phyloP scores from a whole-genome alignment of 2,329 filamentous ascomycete genomes.

The Colletotrichum tamarilloi region DNA sequence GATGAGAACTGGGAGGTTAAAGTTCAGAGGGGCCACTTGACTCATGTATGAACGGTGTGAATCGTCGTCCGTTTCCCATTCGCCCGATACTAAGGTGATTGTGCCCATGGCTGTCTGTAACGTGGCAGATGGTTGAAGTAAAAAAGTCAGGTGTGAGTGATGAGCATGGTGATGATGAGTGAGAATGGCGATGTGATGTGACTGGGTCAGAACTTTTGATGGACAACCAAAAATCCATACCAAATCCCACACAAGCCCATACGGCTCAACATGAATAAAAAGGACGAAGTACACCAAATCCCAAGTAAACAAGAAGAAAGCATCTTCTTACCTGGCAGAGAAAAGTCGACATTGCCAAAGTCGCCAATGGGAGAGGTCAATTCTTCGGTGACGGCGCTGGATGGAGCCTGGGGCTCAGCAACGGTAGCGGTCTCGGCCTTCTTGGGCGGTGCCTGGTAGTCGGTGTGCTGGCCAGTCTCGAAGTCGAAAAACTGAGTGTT shows the following conservation, averaged over 20 bases:
- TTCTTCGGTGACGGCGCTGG: constrained; percentile 40
- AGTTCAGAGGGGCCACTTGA: constrained; percentile 26
- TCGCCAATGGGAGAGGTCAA: constrained; percentile 55
- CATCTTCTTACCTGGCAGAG: constrained; percentile 55
- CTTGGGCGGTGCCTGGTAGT: constrained; percentile 62
- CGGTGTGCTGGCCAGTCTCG: constrained; percentile 72
- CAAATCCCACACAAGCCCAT: neutral
- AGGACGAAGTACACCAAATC: neutral
- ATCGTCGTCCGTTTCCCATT: neutral
- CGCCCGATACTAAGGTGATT: neutral
- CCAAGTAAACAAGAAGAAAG: constrained; percentile 36
- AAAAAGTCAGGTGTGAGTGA: neutral
- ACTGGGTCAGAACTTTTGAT: neutral
- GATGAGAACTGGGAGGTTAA: constrained; percentile 1
- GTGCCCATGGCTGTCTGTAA: neutral
- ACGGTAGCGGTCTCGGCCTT: constrained; percentile 51
- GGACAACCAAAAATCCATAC: neutral
- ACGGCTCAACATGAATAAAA: neutral
- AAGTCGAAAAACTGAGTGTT: constrained; percentile 87
- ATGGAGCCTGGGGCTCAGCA: constrained; percentile 41
- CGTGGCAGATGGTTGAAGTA: neutral
- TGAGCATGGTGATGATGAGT: neutral
- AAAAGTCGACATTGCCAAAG: constrained; percentile 59
- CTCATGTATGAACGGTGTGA: constrained; percentile 13
- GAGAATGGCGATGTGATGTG: neutral